These are phyloP conservation scores for Ramaria sp. DNA, from an alignment of 768 basidiomycete species.

Conservation along the genomic window DNA sequence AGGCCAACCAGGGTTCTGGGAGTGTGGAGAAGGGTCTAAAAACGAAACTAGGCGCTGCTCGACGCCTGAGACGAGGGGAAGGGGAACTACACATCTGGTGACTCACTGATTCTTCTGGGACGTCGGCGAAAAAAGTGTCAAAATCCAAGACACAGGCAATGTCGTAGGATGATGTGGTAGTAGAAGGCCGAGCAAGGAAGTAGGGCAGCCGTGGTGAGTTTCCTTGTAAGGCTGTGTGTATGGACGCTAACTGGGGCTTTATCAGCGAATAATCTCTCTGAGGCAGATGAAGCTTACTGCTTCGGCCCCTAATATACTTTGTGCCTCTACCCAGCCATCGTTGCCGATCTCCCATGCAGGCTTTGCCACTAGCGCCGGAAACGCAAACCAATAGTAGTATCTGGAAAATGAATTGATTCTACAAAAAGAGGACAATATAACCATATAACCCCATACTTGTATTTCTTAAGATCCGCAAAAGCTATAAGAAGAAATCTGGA, in stretches of 20 bases:
- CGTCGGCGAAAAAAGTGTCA: slow-evolving; percentile 41
- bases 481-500: slow-evolving; percentile 83
- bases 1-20: slow-evolving; percentile 79
- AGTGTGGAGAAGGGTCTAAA: slow-evolving; percentile 75
- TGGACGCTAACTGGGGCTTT: slow-evolving; percentile 34
- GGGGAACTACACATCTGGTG: neutral
- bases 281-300: slow-evolving; percentile 25
- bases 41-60: slow-evolving; percentile 48
- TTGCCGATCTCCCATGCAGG: slow-evolving; percentile 81
- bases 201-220: slow-evolving; percentile 33
- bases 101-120: slow-evolving; percentile 32
- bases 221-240: slow-evolving; percentile 37
- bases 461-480: slow-evolving; percentile 96
- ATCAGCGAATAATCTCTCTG: neutral
- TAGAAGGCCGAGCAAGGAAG: slow-evolving; percentile 41
- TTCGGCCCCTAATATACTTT: slow-evolving; percentile 30
- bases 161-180: slow-evolving; percentile 22
- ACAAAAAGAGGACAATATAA: neutral
- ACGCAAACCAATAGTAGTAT: slow-evolving; percentile 97
- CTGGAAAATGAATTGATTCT: neutral
- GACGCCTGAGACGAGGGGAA: slow-evolving; percentile 4
- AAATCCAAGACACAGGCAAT: slow-evolving; percentile 40
- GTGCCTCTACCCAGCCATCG: slow-evolving; percentile 45
- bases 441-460: slow-evolving; percentile 34
- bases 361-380: slow-evolving; percentile 83